phyloP scores from a whole-genome alignment of 345 rosid species.

The Rhodamnia argentea region DNA sequence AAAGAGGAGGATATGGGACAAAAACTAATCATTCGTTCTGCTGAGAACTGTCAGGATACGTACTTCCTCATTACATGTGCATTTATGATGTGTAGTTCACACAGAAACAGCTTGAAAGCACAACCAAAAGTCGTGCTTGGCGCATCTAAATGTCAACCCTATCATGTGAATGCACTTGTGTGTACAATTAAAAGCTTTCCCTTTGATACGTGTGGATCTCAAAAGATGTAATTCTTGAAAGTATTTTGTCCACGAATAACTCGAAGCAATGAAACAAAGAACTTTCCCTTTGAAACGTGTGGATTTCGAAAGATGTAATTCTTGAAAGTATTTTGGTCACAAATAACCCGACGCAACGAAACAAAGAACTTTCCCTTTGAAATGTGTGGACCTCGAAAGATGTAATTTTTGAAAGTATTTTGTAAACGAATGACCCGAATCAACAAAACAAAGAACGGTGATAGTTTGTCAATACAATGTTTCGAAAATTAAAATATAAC shows the following conservation, averaged over 20 bases:
- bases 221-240: background rate
- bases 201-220: background rate
- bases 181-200: background rate
- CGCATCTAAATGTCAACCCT: background rate
- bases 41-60: background rate
- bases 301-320: background rate
- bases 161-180: background rate
- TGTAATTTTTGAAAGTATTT: background rate
- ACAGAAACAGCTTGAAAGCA: background rate
- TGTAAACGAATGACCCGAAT: background rate
- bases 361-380: background rate
- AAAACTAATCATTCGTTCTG: background rate
- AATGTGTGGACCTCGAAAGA: background rate
- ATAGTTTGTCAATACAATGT: background rate
- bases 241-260: background rate
- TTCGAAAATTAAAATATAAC: background rate
- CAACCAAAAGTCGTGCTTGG: background rate
- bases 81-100: background rate
- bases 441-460: background rate
- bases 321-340: background rate
- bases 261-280: background rate
- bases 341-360: background rate
- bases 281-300: background rate
- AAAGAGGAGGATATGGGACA: background rate
- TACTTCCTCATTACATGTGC: background rate